These are phyloP conservation scores for Wallacemonas sp. DNA, from an alignment of 208 protist species.

Conservation along the genomic window DNA sequence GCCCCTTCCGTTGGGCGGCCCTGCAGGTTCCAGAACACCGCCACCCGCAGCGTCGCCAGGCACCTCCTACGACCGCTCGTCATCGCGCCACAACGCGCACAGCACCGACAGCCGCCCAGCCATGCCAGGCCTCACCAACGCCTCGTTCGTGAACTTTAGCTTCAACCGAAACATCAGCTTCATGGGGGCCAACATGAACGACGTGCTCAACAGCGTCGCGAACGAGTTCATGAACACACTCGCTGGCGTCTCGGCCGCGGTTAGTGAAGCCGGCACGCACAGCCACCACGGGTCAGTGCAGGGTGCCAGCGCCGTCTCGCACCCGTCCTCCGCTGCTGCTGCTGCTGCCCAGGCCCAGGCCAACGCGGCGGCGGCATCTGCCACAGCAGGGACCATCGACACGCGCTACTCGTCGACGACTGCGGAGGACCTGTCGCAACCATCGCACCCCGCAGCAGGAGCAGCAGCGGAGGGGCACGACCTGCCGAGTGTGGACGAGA, in stretches of 20 bases:
- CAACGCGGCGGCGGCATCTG: neutral
- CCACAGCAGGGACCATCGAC: neutral
- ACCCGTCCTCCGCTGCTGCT: neutral
- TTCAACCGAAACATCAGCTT: constrained; percentile 61
- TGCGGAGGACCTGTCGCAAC: too few species aligned
- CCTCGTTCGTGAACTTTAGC: constrained; percentile 37
- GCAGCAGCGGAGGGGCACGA: too few species aligned
- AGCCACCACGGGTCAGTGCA: neutral
- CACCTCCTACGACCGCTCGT: constrained; percentile 9
- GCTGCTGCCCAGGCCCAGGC: neutral
- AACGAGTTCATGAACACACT: constrained; percentile 59
- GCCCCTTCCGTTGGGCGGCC: too few species aligned
- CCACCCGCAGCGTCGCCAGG: too few species aligned
- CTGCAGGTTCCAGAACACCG: too few species aligned
- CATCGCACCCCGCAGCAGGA: too few species aligned
- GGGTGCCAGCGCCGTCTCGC: neutral
- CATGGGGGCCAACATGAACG: constrained; percentile 47
- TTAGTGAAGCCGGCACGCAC: neutral
- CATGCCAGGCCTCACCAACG: constrained; percentile 32
- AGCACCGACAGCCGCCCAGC: neutral
- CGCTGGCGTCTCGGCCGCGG: neutral
- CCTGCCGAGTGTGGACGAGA: too few species aligned
- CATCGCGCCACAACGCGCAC: constrained; percentile 4
- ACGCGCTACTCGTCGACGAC: too few species aligned
- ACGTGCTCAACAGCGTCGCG: constrained; percentile 52